Evolutionary conservation across 1,139 yeast genomes (phyloP), one percentile per base, ranked within the genome.

Genomic region (Lodderomyces margitis): DNA sequence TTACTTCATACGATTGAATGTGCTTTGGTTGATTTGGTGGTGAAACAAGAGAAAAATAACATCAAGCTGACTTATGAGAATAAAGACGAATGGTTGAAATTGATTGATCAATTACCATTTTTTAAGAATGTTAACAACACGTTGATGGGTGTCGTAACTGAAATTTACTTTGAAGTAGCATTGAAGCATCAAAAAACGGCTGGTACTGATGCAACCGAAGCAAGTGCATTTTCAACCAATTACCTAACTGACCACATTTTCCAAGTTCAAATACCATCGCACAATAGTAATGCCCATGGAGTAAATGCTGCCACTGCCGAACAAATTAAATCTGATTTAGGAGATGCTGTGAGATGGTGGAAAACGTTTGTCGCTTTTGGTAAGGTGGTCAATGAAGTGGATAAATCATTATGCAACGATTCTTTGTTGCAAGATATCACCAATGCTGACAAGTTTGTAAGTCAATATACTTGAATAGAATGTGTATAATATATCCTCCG

Each of bases 21-120:
- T 72, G 40, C 75, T 66, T 46, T 59, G 71, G 49, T 75, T 70
- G 58, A 80, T 80, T 38, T 71, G 73, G 43, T 74, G 74, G 58
- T 70, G 70, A 52, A 80, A 70, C 62, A 80, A 70, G 58, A 87
- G 70, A 60, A 81, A 60, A 62, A 66, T 40, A 65, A 70, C 30
- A 46, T 68, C 37, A 66, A 66, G 46, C 43, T 51, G 12, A 58
- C 68, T 19, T 61, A 70, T 46, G 63, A 69, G 17, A 52, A 66
- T 12, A 74, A 73, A 47, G 50, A 57, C 12, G 76, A 76, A 9
- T 87, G 95, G 96, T 64, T 70, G 44, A 49, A 65, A 10, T 60
- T 87, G 35, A 77, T 80, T 4, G 56, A 65, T 12, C 71, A 75
- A 47, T 55, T 84, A 37, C 96, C 96, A 5, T 88, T 87, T 54